These are phyloP conservation scores for Aegle marmelos DNA, from an alignment of 345 rosid genomes.

Conservation along the genomic window DNA sequence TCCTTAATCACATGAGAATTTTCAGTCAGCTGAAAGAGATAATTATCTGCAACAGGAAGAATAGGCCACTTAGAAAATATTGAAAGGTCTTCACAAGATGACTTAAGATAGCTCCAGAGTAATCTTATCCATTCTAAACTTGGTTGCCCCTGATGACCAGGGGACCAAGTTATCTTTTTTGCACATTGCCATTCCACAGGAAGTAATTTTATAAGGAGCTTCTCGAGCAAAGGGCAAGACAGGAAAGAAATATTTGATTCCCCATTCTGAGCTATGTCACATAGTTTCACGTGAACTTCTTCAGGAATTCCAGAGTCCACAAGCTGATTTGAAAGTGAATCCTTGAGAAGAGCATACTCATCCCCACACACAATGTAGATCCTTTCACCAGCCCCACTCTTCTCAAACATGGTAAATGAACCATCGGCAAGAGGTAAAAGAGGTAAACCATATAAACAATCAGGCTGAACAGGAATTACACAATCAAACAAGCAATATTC, in stretches of 20 bases:
- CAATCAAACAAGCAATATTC: conserved; percentile 90
- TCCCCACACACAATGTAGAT: conserved; percentile 63
- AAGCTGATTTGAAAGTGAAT: conserved; percentile 74
- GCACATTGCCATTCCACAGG: conserved; percentile 86
- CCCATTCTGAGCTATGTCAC: conserved; percentile 65
- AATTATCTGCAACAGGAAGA: conserved; percentile 72
- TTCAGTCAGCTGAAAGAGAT: conserved; percentile 64
- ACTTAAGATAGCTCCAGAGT: conserved; percentile 76
- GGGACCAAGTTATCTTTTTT: conserved; percentile 69
- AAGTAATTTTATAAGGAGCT: conserved; percentile 74
- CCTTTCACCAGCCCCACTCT: conserved; percentile 74
- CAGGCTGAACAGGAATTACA: conserved; percentile 41
- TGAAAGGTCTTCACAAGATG: conserved; percentile 78
- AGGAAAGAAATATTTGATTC: conserved; percentile 71
- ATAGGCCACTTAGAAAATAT: conserved; percentile 92
- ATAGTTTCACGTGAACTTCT: conserved; percentile 58
- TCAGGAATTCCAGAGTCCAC: conserved; percentile 65
- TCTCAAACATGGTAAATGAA: conserved; percentile 70
- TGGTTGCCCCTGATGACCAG: conserved; percentile 79
- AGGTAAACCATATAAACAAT: conserved; percentile 68
- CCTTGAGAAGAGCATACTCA: conserved; percentile 80
- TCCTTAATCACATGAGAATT: conserved; percentile 70
- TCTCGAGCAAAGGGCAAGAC: conserved; percentile 82
- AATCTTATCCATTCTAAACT: conserved; percentile 71
- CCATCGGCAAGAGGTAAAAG: conserved; percentile 87